Evolutionary conservation across 345 rosid genomes (phyloP), one percentile per base, ranked within the genome.

Genomic region (Hibiscus syriacus): DNA sequence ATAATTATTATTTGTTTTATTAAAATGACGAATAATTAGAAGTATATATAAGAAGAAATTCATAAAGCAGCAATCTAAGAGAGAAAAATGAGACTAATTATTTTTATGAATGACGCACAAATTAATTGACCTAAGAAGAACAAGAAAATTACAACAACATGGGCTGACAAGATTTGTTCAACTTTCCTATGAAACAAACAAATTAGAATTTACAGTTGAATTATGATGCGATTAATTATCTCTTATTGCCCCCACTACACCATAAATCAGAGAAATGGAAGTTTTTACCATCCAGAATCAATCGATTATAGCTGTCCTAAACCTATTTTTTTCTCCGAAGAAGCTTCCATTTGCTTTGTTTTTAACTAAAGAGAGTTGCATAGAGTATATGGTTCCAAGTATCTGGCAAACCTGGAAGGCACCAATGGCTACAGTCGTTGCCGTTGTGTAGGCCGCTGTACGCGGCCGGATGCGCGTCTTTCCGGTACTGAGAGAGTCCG

Each of bases 321-420:
- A 16, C 17, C 43, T 50, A 22, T 3, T 46, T 46, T n/a, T n/a
- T 14, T 16, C 50, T 46, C 20, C 0, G 5, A 14, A 46, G 20
- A n/a, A 16, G 13, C 30, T 14, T 23, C 55, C 9, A 25, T 25
- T 43, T 20, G 11, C n/a, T n/a, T n/a, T n/a, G 3, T 25, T 71
- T 73, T 71, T 76, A 81, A 74, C 80, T 68, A 49, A 87, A 80
- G 50, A 79, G 78, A 68, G 85, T 61, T 14, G 85, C 82, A 73
- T 84, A 94, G 6, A 94, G 68, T 64, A 91, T 89, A 60, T 74
- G 74, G 74, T 89, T 94, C 99, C 97, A 94, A 38, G 92, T 81
- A 69, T 90, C 99, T 2, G 99, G 99, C 79, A 94, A 74, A 6
- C 99, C 99, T 39, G 97, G 97, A 45, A 94, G 81, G 73, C 99